phyloP scores from a whole-genome alignment of 176 grass and related monocot genomes.

The Oropetium thomaeum region DNA sequence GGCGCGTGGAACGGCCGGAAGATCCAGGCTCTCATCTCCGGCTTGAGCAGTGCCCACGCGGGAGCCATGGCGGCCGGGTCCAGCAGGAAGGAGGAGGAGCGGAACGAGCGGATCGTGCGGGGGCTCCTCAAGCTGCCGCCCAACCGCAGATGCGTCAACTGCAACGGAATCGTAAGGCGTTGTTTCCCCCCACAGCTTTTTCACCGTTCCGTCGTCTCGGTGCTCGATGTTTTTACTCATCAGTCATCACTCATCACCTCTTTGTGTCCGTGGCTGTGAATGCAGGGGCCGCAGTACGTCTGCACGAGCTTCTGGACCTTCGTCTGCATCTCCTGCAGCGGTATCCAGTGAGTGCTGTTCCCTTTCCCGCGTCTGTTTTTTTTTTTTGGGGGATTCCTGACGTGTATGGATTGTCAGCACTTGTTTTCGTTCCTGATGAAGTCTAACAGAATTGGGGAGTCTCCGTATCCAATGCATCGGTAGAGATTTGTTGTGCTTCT shows the following conservation, averaged over 20 bases:
- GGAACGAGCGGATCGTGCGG: conserved; percentile 89
- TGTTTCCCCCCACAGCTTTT: too few relatives aligned
- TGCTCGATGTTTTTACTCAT: too few relatives aligned
- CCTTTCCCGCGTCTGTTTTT: not conserved
- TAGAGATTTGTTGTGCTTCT: not conserved
- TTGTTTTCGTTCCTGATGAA: not conserved
- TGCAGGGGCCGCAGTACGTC: conserved; percentile 92
- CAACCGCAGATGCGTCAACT: conserved; percentile 88
- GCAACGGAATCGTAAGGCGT: conserved; percentile 53
- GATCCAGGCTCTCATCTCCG: not conserved
- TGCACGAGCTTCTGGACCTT: conserved; percentile 94
- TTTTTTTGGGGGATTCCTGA: not conserved
- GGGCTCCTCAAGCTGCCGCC: conserved; percentile 95
- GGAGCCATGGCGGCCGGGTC: conserved; percentile 28
- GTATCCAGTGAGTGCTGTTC: conserved; percentile 82
- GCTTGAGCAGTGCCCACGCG: not conserved
- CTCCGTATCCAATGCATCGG: not conserved
- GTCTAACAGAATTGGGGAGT: not conserved
- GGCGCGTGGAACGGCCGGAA: not conserved
- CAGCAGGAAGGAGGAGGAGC: conserved; percentile 88
- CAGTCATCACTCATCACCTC: too few relatives aligned
- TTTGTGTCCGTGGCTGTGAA: conserved; percentile 19
- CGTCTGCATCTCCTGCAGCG: conserved; percentile 89
- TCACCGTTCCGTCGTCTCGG: too few relatives aligned
- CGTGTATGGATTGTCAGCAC: not conserved